Percentiles rank a stretch among this genome's conserved stretches.
Evolutionary conservation across 305 asterid species (phyloP).

Genomic region (Striga hermonthica): DNA sequence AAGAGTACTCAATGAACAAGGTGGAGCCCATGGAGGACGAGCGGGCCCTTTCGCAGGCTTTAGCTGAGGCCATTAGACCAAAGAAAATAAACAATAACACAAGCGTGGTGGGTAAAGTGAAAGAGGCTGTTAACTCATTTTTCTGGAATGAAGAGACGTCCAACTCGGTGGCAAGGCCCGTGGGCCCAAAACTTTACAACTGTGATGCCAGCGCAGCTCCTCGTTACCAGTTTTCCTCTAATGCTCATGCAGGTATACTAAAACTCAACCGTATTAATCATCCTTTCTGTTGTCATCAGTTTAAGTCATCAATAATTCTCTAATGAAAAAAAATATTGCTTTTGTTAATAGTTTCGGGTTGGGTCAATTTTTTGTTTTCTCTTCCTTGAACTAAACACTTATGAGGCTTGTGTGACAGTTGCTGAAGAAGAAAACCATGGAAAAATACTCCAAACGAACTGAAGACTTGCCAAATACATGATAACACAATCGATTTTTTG

Average conservation of each 20-base stretch:
- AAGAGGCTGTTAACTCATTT: constrained; percentile 67
- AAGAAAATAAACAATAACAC: constrained; percentile 37
- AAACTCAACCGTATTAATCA: no score
- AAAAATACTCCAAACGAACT: constrained; percentile 82
- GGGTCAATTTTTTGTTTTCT: not conserved
- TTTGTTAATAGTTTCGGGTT: not conserved
- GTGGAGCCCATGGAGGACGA: constrained; percentile 94
- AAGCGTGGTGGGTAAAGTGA: constrained; percentile 67
- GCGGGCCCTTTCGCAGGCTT: constrained; percentile 80
- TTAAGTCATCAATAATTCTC: no score
- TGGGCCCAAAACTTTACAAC: constrained; percentile 29
- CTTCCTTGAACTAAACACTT: constrained; percentile 22
- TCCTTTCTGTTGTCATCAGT: no score
- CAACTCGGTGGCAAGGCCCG: constrained; percentile 24
- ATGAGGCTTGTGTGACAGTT: constrained; percentile 40
- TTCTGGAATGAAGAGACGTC: constrained; percentile 53
- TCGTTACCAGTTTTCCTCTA: constrained; percentile 44
- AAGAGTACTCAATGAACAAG: constrained; percentile 74
- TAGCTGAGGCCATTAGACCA: constrained; percentile 84
- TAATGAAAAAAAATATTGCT: not conserved
- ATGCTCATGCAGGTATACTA: constrained; percentile 52
- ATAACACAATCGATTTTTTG: constrained; percentile 19
- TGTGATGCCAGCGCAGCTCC: constrained; percentile 46
- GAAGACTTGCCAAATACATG: constrained; percentile 35
- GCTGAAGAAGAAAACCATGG: constrained; percentile 68